Base-by-base conservation (phyloP, 495 filamentous ascomycete species). In the Aspergillus cristatus region DNA sequence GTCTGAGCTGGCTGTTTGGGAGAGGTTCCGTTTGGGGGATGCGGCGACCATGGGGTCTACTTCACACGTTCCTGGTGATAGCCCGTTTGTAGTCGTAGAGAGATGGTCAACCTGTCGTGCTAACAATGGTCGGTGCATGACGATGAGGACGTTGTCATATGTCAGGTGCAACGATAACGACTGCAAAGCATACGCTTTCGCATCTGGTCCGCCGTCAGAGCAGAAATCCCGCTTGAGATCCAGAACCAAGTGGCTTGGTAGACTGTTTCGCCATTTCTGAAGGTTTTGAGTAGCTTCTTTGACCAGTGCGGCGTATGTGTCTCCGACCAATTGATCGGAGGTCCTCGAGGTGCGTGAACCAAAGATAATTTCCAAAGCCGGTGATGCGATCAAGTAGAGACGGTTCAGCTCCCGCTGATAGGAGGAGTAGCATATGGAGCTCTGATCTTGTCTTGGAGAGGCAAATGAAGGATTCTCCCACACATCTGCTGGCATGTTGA, bases 101-200 rank as follows among this genome's bases (percentile, higher is more conserved):
- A 57, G 38, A 32, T 54, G 41, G 20, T 54, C 43, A n/a, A 54
- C 53, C 22, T 53, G 50, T 20, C 48, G 20, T 6, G 50, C 51
- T 7, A 63, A 28, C 6, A 63, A 38, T 28, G 59, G 59, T 10
- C 59, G 46, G 34, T 63, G 49, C 7, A 63, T 28, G 2, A 63
- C 48, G 26, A 63, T 60, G 13, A 60, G 38, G 10, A 63, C 34
- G 32, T 58, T 58, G 36, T 63, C 59, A 24, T 52, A 63, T 1
- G 57, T 58, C 6, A 63, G 24, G 26, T 63, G 54, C 10, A 63
- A 28, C 3, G 57, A 45, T 12, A 63, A 24, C 7, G 57, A 49
- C 36, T 58, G 55, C 12, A 60, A 34, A 6, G 46, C 41, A 37
- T 58, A 39, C 13, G 51, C 51, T 39, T 42, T 58, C 7, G 37